Evolutionary conservation across 148 eudicot species (phyloP).

Genomic region (Spergularia marina): DNA sequence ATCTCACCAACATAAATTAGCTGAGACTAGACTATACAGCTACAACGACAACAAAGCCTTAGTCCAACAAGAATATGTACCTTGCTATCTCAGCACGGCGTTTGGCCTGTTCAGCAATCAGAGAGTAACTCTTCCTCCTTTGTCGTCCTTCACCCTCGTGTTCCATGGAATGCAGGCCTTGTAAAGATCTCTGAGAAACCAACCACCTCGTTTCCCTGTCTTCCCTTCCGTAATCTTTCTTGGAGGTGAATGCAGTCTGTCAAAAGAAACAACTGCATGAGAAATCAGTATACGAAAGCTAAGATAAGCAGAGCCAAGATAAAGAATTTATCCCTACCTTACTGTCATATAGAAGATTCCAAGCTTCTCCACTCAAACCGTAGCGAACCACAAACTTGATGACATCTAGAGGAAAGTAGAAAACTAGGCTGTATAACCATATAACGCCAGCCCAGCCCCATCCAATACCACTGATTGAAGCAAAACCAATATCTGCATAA

Average conservation of each 20-base stretch:
- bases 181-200: too few relatives aligned
- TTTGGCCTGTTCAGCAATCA: too few relatives aligned
- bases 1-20: too few relatives aligned
- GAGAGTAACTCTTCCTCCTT: too few relatives aligned
- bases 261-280: background rate
- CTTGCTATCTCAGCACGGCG: too few relatives aligned
- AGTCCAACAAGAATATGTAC: too few relatives aligned
- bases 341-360: slow-evolving; percentile 58
- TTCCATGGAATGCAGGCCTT: too few relatives aligned
- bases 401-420: slow-evolving; percentile 63
- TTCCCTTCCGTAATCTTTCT: too few relatives aligned
- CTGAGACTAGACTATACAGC: too few relatives aligned
- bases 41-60: too few relatives aligned
- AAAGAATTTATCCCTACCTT: slow-evolving; percentile 40
- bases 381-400: slow-evolving; percentile 62
- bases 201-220: too few relatives aligned
- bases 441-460: slow-evolving; percentile 85
- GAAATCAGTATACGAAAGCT: background rate
- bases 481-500: slow-evolving; percentile 65
- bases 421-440: slow-evolving; percentile 67
- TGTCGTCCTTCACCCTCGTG: too few relatives aligned
- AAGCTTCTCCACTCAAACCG: slow-evolving; percentile 57
- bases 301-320: background rate
- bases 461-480: slow-evolving; percentile 69
- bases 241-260: slow-evolving; percentile 66